These are phyloP conservation scores for Solanum ahanhuiri DNA, from an alignment of 257 asterid species.

Conservation along the genomic window DNA sequence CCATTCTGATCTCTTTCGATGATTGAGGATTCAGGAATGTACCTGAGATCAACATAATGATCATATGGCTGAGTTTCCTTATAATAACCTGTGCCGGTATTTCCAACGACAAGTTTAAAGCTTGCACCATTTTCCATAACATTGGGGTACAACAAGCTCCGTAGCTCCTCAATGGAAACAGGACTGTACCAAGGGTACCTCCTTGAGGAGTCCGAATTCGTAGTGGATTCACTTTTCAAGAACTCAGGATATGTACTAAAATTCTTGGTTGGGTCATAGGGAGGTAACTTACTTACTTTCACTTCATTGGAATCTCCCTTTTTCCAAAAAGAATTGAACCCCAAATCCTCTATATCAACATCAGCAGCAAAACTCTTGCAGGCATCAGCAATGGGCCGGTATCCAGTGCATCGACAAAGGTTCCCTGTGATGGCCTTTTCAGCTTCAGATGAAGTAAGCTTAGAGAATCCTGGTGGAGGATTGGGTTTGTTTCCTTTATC, in stretches of 20 bases:
- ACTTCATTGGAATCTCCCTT: constrained; percentile 27
- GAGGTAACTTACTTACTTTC: constrained; percentile 27
- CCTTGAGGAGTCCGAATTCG: constrained; percentile 18
- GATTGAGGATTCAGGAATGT: constrained; percentile 40
- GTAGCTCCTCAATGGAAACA: constrained; percentile 40
- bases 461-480: constrained; percentile 45
- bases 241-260: constrained; percentile 24
- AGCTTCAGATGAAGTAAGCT: constrained; percentile 51
- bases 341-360: constrained; percentile 68
- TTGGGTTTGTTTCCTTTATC: constrained; percentile 23
- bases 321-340: constrained; percentile 53
- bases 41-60: constrained; percentile 43
- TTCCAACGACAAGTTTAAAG: constrained; percentile 51
- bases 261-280: constrained; percentile 20
- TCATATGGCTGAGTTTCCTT: constrained; percentile 36
- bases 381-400: constrained; percentile 70
- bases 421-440: constrained; percentile 63
- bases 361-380: constrained; percentile 62
- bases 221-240: constrained; percentile 11
- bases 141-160: constrained; percentile 25
- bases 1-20: constrained; percentile 24
- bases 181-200: constrained; percentile 55
- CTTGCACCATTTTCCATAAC: constrained; percentile 12
- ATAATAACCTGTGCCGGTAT: constrained; percentile 59
- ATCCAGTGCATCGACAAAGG: constrained; percentile 71